Base-by-base conservation (phyloP, 2,329 filamentous ascomycete species). In the Colletotrichum sp. region DNA sequence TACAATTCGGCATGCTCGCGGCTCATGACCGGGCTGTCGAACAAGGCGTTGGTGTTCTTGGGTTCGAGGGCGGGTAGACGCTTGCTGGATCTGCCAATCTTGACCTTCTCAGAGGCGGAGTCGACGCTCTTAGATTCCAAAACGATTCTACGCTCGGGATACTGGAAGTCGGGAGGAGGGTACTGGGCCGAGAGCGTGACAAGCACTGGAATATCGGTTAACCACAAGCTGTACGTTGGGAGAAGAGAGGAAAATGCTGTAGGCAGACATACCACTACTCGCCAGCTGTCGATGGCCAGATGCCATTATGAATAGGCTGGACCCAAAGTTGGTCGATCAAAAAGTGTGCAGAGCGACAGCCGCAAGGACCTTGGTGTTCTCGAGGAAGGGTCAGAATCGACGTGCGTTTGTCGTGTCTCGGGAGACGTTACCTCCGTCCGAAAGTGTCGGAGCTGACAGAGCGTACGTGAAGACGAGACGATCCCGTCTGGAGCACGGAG, bases 11-110 rank as follows among this genome's bases (percentile, higher is more conserved):
- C 94, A 83, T 95, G 94, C 15, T 90, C 82, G 59, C 94, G 88
- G 26, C 93, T 95, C 87, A 95, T 93, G 52, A 95, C 93, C 0
- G 93, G 91, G 73, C 91, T 93, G 78, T 95, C 90, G 75, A 95
- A 93, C 88, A 89, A 95, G 18, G 88, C 91, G 82, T 95, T 95
- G 78, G 89, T 83, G 6, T 79, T 78, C 55, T 75, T 84, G 81
- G 79, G 86, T 81, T 79, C 78, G 13, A 84, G 80, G 4, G 62
- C 72, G 69, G 78, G 24, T 78, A 84, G 82, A 72, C 85, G 80
- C 80, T 85, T 88, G 77, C 87, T 89, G 44, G 86, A 86, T 32
- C 88, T 83, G 44, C 89, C 89, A 74, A 90, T 85, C 16, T 81
- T 71, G n/a, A 85, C 8, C 26, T 55, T 15, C 18, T 55, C n/a